Conservation (phyloP, 208 protist genomes). For the Acanthamoeba quina region DNA sequence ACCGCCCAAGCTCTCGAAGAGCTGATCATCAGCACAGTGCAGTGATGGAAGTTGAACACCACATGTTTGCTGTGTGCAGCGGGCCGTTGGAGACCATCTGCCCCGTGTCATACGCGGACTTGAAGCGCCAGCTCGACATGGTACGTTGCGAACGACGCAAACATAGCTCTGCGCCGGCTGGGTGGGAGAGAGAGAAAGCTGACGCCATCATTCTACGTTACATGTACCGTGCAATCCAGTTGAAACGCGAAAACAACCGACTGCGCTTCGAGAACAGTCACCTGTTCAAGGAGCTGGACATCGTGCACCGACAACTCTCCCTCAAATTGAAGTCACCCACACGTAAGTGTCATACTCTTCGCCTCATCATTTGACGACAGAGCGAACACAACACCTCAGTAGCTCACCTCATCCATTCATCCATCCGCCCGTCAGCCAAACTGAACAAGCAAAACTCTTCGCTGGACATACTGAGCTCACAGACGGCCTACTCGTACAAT, state of each 20-base stretch:
- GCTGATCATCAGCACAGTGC: neutral
- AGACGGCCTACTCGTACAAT: constrained; percentile 41
- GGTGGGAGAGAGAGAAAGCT: too few relatives aligned
- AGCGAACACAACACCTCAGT: neutral
- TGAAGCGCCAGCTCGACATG: constrained; percentile 63
- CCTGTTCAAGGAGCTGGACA: constrained; percentile 60
- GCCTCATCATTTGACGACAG: neutral
- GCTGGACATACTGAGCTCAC: constrained; percentile 27
- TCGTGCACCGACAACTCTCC: constrained; percentile 28
- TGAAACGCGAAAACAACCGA: constrained; percentile 58
- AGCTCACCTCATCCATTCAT: too few relatives aligned
- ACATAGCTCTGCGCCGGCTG: neutral
- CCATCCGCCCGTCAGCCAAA: neutral
- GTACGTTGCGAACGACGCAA: neutral
- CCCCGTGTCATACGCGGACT: constrained; percentile 24
- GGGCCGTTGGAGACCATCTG: constrained; percentile 24
- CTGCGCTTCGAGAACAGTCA: constrained; percentile 63
- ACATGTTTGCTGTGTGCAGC: neutral
- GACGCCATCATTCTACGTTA: neutral
- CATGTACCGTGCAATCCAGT: neutral
- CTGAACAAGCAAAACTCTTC: neutral
- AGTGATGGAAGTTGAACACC: too few relatives aligned
- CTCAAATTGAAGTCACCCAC: neutral
- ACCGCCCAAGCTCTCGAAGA: too few relatives aligned
- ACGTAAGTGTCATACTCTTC: neutral